Evolutionary conservation across 345 rosid genomes (phyloP).

Genomic region (Murraya paniculata): DNA sequence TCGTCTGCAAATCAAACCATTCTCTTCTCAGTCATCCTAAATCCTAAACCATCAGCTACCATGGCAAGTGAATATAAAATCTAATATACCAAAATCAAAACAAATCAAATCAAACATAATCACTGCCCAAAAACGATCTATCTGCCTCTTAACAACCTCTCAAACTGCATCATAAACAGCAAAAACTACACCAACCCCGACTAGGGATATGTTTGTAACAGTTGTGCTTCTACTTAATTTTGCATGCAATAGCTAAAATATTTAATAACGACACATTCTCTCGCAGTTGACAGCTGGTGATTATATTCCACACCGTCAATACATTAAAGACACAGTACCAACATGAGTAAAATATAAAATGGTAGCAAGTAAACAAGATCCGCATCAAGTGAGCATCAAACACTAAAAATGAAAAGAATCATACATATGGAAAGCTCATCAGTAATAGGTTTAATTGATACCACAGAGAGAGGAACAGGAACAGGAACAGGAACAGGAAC

Average conservation of each 20-base stretch:
- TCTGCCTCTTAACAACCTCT: background rate
- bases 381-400: background rate
- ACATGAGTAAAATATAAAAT: background rate
- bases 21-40: background rate
- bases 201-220: background rate
- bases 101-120: background rate
- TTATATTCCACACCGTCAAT: too few relatives aligned
- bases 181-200: background rate
- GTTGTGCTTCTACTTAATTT: background rate
- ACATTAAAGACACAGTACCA: background rate
- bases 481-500: background rate
- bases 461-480: slow-evolving; percentile 27
- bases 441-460: background rate
- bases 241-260: background rate
- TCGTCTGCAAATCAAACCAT: background rate
- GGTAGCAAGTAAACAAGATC: background rate
- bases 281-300: too few relatives aligned
- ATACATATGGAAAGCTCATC: background rate
- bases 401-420: background rate
- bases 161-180: background rate
- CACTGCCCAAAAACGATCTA: background rate
- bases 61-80: background rate
- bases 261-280: background rate
- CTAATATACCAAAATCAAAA: background rate
- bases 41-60: background rate